Percentiles rank a stretch among this genome's conserved stretches.
phyloP scores from a whole-genome alignment of 1,139 yeast species.

The Taphrina betulina region DNA sequence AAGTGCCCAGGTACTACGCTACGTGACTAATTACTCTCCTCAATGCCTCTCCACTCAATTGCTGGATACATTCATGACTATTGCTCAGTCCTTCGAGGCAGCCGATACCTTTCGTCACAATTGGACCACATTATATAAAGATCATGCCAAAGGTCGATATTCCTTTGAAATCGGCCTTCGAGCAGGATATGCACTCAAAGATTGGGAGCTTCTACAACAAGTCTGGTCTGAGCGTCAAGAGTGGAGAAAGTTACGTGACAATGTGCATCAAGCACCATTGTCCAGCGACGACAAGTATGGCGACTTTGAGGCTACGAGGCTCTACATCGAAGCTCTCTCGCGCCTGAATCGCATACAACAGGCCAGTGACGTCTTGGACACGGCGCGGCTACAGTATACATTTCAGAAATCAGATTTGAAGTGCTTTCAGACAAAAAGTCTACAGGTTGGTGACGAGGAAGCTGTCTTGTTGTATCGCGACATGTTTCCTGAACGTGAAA shows the following conservation, averaged over 20 bases:
- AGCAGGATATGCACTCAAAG: constrained; percentile 31
- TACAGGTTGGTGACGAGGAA: constrained; percentile 25
- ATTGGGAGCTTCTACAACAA: constrained; percentile 14
- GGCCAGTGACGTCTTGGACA: constrained; percentile 8
- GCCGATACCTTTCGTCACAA: constrained; percentile 19
- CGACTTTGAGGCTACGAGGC: constrained; percentile 9
- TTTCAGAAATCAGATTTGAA: constrained; percentile 11
- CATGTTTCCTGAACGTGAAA: constrained; percentile 13
- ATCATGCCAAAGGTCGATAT: constrained; percentile 4
- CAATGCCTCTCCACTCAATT: constrained; percentile 23
- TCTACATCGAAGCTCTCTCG: constrained; percentile 17
- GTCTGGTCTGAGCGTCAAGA: constrained; percentile 31
- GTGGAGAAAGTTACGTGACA: constrained; percentile 30
- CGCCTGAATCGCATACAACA: constrained; percentile 18
- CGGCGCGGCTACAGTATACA: constrained; percentile 1
- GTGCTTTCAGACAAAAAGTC: constrained; percentile 25
- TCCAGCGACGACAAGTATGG: background rate
- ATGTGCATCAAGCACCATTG: background rate
- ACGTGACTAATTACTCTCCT: constrained; percentile 7
- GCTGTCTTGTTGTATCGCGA: constrained; percentile 23
- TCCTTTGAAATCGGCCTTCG: constrained; percentile 31
- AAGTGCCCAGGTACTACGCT: constrained; percentile 22
- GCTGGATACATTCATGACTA: constrained; percentile 31
- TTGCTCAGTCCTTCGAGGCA: constrained; percentile 22
- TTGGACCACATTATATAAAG: constrained; percentile 19